Conservation (phyloP, 352 stramenopile species). For the Blastocystis sp. region DNA sequence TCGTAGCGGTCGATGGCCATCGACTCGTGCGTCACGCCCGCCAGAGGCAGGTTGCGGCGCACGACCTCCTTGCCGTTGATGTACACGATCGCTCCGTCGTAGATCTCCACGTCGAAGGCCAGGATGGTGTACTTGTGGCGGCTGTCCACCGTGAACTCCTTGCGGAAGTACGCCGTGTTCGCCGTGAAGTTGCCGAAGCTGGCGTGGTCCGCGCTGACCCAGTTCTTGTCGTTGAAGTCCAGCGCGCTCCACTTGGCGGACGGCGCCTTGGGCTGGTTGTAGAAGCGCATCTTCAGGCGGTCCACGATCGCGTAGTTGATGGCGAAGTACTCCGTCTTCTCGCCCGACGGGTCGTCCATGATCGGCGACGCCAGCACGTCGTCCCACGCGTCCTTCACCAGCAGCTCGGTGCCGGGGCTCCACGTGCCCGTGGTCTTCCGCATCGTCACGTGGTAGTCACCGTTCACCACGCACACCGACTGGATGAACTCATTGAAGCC, state of each 20-base stretch:
- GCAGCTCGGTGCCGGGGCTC: not conserved
- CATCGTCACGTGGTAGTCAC: not conserved
- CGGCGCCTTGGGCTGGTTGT: not conserved
- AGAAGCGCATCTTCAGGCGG: not conserved
- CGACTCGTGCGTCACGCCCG: not conserved
- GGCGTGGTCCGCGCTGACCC: not conserved
- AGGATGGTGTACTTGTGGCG: not conserved
- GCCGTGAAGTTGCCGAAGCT: conserved; percentile 29
- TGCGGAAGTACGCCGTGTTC: conserved; percentile 10
- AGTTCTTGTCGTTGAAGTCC: conserved; percentile 20
- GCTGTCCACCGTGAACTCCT: not conserved
- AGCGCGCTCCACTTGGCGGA: conserved; percentile 19
- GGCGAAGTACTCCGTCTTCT: conserved; percentile 29
- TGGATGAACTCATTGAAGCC: not conserved
- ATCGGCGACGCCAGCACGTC: conserved; percentile 12
- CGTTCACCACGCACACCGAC: not conserved
- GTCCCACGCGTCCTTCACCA: conserved; percentile 10
- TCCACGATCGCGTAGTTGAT: conserved; percentile 19
- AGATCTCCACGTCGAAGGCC: conserved; percentile 3
- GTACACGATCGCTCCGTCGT: not conserved
- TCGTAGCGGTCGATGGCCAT: conserved; percentile 8
- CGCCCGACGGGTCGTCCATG: not conserved
- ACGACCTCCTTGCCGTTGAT: conserved; percentile 28
- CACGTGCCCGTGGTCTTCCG: not conserved
- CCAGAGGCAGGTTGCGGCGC: conserved; percentile 8